These are phyloP conservation scores for Elongisporangium undulatum DNA, from an alignment of 352 stramenopile genomes.

Conservation along the genomic window DNA sequence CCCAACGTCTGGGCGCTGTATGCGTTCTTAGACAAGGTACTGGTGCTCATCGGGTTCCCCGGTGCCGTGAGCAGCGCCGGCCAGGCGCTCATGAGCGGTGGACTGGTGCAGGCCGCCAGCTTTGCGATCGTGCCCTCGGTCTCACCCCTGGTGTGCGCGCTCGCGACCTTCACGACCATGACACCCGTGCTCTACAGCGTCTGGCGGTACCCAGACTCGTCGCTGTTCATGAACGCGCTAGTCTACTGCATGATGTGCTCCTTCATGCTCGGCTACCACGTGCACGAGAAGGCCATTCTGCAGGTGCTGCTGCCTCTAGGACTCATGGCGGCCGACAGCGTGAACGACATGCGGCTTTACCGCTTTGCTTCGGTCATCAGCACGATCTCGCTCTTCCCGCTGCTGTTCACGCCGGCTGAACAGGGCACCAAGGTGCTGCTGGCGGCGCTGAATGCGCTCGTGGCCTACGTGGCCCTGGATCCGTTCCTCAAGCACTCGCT, in stretches of 20 bases:
- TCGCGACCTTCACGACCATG: slow-evolving; percentile 81
- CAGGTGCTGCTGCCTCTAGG: slow-evolving; percentile 72
- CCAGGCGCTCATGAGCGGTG: slow-evolving; percentile 77
- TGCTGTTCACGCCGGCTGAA: slow-evolving; percentile 82
- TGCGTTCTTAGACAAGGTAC: slow-evolving; percentile 84
- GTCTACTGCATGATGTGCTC: slow-evolving; percentile 91
- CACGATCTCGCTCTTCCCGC: slow-evolving; percentile 77
- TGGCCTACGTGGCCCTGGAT: slow-evolving; percentile 60
- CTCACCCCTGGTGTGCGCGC: slow-evolving; percentile 58
- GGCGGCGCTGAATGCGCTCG: slow-evolving; percentile 45
- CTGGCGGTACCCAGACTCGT: slow-evolving; percentile 75
- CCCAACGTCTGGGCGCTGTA: slow-evolving; percentile 98
- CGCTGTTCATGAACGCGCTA: slow-evolving; percentile 73
- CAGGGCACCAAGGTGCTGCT: slow-evolving; percentile 75
- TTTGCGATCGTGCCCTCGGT: slow-evolving; percentile 76
- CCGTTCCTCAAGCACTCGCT: slow-evolving; percentile 67
- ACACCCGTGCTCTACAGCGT: slow-evolving; percentile 66
- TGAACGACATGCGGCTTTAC: slow-evolving; percentile 82
- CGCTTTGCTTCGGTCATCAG: slow-evolving; percentile 62
- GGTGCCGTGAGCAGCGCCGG: slow-evolving; percentile 15
- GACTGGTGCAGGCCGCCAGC: slow-evolving; percentile 74
- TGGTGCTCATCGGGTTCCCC: slow-evolving; percentile 44
- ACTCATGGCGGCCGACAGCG: slow-evolving; percentile 69
- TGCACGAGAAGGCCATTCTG: slow-evolving; percentile 99
- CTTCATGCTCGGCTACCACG: slow-evolving; percentile 98